Base-by-base conservation (phyloP, 2,329 filamentous ascomycete genomes). In the Claviceps sp. region DNA sequence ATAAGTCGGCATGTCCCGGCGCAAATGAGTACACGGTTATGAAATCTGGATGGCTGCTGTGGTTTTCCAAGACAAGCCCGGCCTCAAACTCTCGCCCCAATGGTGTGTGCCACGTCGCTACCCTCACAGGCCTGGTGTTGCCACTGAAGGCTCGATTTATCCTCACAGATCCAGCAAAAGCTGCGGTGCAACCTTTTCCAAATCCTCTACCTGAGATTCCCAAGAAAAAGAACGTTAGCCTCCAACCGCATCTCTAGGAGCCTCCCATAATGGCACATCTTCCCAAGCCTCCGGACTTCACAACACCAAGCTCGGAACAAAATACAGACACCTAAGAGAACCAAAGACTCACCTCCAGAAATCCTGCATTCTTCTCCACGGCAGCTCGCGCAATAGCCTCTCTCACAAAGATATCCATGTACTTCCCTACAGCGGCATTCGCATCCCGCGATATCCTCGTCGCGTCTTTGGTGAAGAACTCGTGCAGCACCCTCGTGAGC, bases 321-420 rank as follows among this genome's bases (percentile, higher is more conserved):
- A 42, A 42, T 4, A 45, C 9, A 30, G 26, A 47, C 11, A 20
- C 6, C 34, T n/a, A 41, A 2, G 2, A 11, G 20, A 30, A 14
- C n/a, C 11, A 34, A 9, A 9, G 3, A 66, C 78, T 67, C 58
- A 88, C 84, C 78, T 93, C 87, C 38, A 91, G 65, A 62, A 90
- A 89, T 4, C 79, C 82, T 54, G 79, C 74, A 37, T 73, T 72
- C 63, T 84, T 83, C 72, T 88, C 85, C 54, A 82, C 81, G 9
- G 82, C 79, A 41, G 87, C 83, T 62, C 91, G 71, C 16, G 88
- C 88, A 63, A 97, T 82, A 1, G 88, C 88, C 70, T 97, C 91
- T 55, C 86, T 77, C 50, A 95, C 85, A 69, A 96, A 97, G 0
- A 91, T 80, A 67, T 96, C 88, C 67, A 96, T 77, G 65, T 97